phyloP scores from a whole-genome alignment of 305 asterid genomes.

The Fraxinus angustifolia region DNA sequence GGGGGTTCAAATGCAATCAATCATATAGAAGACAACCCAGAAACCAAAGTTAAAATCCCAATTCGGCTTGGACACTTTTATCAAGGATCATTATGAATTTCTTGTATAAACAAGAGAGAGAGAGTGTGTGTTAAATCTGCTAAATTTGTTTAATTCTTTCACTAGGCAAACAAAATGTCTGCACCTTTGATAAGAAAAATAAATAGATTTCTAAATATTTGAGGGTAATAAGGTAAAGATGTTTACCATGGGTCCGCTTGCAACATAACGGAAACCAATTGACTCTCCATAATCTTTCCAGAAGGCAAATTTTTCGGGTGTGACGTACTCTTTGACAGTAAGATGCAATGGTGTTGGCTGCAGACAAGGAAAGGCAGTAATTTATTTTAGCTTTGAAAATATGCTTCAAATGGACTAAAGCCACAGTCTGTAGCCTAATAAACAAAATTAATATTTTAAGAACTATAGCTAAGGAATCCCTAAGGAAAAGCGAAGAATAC shows the following conservation, averaged over 20 bases:
- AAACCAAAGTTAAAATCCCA: neutral
- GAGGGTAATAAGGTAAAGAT: constrained; percentile 2
- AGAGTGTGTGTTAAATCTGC: neutral
- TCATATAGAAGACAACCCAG: neutral
- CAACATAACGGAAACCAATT: constrained; percentile 91
- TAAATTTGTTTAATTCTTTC: neutral
- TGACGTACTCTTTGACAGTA: constrained; percentile 80
- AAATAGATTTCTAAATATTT: neutral
- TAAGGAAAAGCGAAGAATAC: neutral
- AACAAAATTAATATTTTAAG: neutral
- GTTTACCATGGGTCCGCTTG: constrained; percentile 96
- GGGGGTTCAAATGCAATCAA: neutral
- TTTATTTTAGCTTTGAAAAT: constrained; percentile 10
- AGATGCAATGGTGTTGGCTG: constrained; percentile 99
- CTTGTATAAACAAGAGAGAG: neutral
- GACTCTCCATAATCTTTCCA: constrained; percentile 98
- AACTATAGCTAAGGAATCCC: neutral
- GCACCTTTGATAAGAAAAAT: neutral
- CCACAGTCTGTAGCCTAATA: neutral
- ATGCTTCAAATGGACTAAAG: neutral
- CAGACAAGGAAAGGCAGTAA: constrained; percentile 24
- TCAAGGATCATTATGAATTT: neutral
- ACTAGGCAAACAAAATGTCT: neutral
- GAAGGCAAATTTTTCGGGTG: constrained; percentile 80
- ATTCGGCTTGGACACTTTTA: neutral